Percentiles rank a stretch among this genome's conserved stretches.
Conservation (phyloP, 257 asterid species). For the Ajuga chamaepitys region DNA sequence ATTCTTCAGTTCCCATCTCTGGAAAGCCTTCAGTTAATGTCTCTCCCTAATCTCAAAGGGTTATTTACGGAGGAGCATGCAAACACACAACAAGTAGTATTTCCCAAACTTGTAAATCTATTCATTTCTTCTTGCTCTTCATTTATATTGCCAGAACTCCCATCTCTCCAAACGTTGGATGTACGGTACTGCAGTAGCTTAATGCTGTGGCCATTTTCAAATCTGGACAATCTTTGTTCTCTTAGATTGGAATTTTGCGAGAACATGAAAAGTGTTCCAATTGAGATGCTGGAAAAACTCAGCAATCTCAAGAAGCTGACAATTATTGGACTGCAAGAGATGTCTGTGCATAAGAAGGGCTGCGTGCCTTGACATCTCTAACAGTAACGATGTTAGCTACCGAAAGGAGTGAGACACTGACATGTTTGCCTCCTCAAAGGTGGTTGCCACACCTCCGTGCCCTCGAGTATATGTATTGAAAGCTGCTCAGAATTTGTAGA, state of each 20-base stretch:
- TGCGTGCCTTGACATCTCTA: background rate
- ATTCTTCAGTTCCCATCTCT: background rate
- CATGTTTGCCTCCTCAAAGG: background rate
- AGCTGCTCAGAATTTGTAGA: background rate
- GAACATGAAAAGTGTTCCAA: too few species aligned
- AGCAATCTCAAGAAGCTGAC: too few species aligned
- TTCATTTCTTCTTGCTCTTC: background rate
- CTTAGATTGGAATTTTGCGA: background rate
- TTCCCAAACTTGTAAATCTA: constrained; percentile 1
- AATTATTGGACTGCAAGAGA: too few species aligned
- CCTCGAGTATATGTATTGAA: background rate
- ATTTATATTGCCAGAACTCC: too few species aligned
- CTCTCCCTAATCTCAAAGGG: constrained; percentile 9
- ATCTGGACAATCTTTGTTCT: background rate
- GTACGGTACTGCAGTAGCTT: background rate
- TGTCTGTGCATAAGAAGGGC: too few species aligned
- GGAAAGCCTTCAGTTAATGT: background rate
- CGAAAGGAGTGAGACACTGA: background rate
- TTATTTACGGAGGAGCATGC: constrained; percentile 1
- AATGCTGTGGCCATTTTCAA: background rate
- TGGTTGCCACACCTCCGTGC: background rate
- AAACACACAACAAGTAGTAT: too few species aligned
- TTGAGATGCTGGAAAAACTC: background rate
- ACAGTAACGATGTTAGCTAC: fast-evolving
- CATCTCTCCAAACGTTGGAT: background rate